Base-by-base conservation (phyloP, 1,284 basidiomycete genomes). In the Marasmius fiardii region DNA sequence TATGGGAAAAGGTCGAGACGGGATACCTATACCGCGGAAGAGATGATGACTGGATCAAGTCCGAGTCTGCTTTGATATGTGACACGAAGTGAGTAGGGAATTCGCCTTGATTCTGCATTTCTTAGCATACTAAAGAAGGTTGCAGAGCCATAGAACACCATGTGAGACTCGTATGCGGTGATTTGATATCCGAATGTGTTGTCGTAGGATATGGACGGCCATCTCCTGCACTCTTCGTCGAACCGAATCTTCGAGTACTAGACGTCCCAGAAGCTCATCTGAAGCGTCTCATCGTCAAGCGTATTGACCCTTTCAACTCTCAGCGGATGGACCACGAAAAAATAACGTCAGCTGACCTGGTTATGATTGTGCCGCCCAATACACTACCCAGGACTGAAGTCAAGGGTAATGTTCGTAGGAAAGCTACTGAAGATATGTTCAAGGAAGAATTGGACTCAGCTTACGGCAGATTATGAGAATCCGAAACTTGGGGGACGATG, bases 11-110 rank as follows among this genome's bases (percentile, higher is more conserved):
- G 62, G 68, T 71, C 18, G 63, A 69, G 21, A 74, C 77, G n/a
- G 79, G 80, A 3, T 83, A 80, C 63, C 61, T 79, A 14, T 80
- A 76, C 61, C 73, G 79, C 54, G 82, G 82, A 16, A 72, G 81
- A 28, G 74, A 80, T 58, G 81, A 83, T 61, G 82, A 84, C 62
- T 84, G 82, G 82, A 82, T 84, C 66, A 82, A 83, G 65, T 78
- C 75, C 34, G 74, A 80, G 61, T n/a, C n/a, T n/a, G n/a, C 28
- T 31, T 31, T 31, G 10, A 31, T 4, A 31, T 31, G 28, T 10
- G 28, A 31, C 28, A 31, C 28, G n/a, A 31, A 81, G 75, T 66
- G 77, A 76, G 52, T 67, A 78, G 53, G 72, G 76, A 24, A n/a
- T n/a, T n/a, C 81, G 79, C 80, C 83, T 65, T 82, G 81, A 21